Conservation (phyloP, 1,284 basidiomycete species). For the Rhodotorula sp. region DNA sequence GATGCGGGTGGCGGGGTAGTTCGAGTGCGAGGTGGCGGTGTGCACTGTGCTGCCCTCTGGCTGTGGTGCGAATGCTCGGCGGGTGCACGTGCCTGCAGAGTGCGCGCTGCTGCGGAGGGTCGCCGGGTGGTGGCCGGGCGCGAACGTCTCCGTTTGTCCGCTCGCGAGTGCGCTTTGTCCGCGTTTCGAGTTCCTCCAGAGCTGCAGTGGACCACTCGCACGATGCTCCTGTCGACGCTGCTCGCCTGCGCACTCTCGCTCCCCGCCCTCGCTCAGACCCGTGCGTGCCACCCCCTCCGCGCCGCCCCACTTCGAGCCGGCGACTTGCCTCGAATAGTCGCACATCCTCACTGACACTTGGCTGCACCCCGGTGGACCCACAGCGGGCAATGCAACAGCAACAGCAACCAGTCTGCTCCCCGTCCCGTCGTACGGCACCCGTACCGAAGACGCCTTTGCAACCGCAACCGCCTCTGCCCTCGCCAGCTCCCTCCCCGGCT, state of each 20-base stretch:
- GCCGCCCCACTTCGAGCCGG: not conserved
- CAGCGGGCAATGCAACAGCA: constrained; percentile 1
- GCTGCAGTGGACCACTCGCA: not conserved
- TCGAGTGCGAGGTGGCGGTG: not conserved
- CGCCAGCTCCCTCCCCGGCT: constrained; percentile 22
- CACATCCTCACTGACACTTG: not conserved
- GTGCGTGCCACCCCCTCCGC: not conserved
- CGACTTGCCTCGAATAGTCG: not conserved
- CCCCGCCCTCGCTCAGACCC: not conserved
- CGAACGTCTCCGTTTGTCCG: not conserved
- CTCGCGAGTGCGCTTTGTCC: not conserved
- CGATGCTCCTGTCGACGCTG: not conserved
- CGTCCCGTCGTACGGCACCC: constrained; percentile 9
- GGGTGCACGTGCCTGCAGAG: too few species aligned
- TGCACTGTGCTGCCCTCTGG: too few species aligned
- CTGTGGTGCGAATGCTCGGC: too few species aligned
- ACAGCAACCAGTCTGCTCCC: constrained; percentile 1
- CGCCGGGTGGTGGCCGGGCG: too few species aligned
- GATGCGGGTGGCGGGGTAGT: too few species aligned
- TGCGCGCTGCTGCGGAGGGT: too few species aligned
- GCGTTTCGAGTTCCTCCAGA: not conserved
- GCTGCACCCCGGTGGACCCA: too few species aligned
- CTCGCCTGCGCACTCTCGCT: not conserved
- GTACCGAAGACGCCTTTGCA: constrained; percentile 5
- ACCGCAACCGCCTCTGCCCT: constrained; percentile 17